Evolutionary conservation across 2,329 filamentous ascomycete genomes (phyloP).

Genomic region (Erysiphe pulchra): DNA sequence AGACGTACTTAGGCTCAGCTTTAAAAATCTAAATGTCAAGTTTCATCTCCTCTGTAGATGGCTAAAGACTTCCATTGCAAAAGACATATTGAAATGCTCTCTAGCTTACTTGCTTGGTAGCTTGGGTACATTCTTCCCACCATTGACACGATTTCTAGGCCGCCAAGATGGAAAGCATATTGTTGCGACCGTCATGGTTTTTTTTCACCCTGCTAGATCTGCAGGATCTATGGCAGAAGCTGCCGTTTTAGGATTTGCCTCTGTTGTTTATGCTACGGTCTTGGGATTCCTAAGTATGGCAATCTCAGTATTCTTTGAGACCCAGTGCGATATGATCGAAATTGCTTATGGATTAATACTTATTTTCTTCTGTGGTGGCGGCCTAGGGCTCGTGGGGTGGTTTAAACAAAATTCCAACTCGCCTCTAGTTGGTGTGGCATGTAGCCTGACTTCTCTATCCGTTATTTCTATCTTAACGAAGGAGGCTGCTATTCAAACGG

Average conservation of each 20-base stretch:
- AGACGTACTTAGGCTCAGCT: slow-evolving; percentile 14
- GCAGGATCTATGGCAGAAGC: slow-evolving; percentile 80
- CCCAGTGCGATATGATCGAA: slow-evolving; percentile 34
- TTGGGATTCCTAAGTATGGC: slow-evolving; percentile 69
- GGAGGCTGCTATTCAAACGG: slow-evolving; percentile 64
- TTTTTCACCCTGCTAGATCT: slow-evolving; percentile 75
- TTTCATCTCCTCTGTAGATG: slow-evolving; percentile 26
- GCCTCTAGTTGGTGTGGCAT: slow-evolving; percentile 60
- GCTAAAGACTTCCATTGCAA: slow-evolving; percentile 44
- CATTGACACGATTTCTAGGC: slow-evolving; percentile 50
- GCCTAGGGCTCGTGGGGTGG: slow-evolving; percentile 72
- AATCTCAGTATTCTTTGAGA: slow-evolving; percentile 56
- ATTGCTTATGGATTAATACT: slow-evolving; percentile 60
- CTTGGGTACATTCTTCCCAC: slow-evolving; percentile 58
- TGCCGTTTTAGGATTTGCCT: slow-evolving; percentile 46
- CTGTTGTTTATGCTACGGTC: slow-evolving; percentile 53
- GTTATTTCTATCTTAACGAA: slow-evolving; percentile 80
- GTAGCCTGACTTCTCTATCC: slow-evolving; percentile 64
- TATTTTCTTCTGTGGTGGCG: slow-evolving; percentile 61
- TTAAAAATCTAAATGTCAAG: slow-evolving; percentile 4
- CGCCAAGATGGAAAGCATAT: slow-evolving; percentile 78
- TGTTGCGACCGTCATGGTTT: slow-evolving; percentile 79
- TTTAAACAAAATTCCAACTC: slow-evolving; percentile 56
- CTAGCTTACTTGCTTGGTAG: slow-evolving; percentile 72
- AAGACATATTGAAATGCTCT: slow-evolving; percentile 71